These are phyloP conservation scores for Triglochin maritima DNA, from an alignment of 106 monocot genomes.

Conservation along the genomic window DNA sequence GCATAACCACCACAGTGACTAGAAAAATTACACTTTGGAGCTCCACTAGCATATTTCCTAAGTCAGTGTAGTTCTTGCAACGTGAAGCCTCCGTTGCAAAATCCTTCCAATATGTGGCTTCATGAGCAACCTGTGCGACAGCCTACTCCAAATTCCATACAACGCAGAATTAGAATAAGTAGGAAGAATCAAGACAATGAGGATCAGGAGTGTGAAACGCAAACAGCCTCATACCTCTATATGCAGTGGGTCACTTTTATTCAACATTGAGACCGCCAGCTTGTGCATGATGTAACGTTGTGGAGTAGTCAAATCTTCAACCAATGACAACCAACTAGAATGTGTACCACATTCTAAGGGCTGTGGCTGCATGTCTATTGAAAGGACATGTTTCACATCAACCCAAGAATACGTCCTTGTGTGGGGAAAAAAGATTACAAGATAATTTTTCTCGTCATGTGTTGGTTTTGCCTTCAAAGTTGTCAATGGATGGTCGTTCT, in stretches of 20 bases:
- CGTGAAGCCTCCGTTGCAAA: constrained; percentile 72
- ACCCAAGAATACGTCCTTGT: constrained; percentile 77
- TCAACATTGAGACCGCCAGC: constrained; percentile 16
- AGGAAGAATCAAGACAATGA: background rate
- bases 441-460: constrained; percentile 76
- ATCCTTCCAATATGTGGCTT: constrained; percentile 46
- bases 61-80: constrained; percentile 54
- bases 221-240: constrained; percentile 40
- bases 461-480: constrained; percentile 86
- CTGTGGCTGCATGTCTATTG: constrained; percentile 59
- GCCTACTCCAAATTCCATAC: constrained; percentile 22
- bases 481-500: constrained; percentile 55
- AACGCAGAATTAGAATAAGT: background rate
- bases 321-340: constrained; percentile 64
- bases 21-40: constrained; percentile 47
- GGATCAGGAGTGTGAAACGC: background rate
- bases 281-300: constrained; percentile 14
- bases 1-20: background rate
- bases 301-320: constrained; percentile 46
- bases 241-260: constrained; percentile 39
- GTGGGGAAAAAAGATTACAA: constrained; percentile 74
- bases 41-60: constrained; percentile 71
- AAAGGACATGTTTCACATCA: constrained; percentile 58
- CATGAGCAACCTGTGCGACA: constrained; percentile 58
- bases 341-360: constrained; percentile 72